phyloP scores from a whole-genome alignment of 495 filamentous ascomycete species.

The Penicillium angulare region DNA sequence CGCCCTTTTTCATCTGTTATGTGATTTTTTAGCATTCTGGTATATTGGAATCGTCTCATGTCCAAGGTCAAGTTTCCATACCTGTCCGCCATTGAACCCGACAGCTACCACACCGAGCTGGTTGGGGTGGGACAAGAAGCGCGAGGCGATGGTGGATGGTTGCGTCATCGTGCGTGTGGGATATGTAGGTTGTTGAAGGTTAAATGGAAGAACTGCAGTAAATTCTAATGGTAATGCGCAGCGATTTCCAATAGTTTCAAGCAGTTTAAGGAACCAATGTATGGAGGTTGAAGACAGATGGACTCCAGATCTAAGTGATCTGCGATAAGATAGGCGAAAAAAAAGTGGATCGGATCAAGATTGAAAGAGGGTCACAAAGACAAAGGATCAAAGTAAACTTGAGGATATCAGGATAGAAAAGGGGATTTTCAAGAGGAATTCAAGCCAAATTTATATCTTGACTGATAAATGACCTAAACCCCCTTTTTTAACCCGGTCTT shows the following conservation, averaged over 20 bases:
- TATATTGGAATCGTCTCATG: not conserved
- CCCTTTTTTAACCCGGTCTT: constrained; percentile 12
- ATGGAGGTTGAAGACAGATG: constrained; percentile 3
- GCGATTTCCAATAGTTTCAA: too few relatives aligned
- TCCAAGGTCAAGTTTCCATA: constrained; percentile 35
- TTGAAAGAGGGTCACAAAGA: constrained; percentile 12
- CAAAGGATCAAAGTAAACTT: constrained; percentile 4
- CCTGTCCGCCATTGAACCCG: constrained; percentile 96
- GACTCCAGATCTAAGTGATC: constrained; percentile 11
- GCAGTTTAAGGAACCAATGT: too few relatives aligned
- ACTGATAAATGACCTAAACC: constrained; percentile 6
- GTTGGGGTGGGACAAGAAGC: constrained; percentile 74
- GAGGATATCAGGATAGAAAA: constrained; percentile 2
- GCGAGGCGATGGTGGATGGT: constrained; percentile 72
- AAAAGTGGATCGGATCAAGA: constrained; percentile 15
- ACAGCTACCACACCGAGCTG: constrained; percentile 92
- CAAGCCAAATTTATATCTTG: constrained; percentile 10
- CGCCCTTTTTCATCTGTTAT: constrained; percentile 78
- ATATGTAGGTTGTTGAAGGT: not conserved
- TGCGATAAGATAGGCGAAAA: constrained; percentile 31
- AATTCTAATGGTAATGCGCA: too few relatives aligned
- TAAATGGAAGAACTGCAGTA: not conserved
- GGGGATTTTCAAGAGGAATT: not conserved
- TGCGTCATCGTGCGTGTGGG: constrained; percentile 49
- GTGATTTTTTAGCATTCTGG: constrained; percentile 1